Conservation (phyloP, 202 grass and related monocot species). For the Cymbopogon flexuosus region DNA sequence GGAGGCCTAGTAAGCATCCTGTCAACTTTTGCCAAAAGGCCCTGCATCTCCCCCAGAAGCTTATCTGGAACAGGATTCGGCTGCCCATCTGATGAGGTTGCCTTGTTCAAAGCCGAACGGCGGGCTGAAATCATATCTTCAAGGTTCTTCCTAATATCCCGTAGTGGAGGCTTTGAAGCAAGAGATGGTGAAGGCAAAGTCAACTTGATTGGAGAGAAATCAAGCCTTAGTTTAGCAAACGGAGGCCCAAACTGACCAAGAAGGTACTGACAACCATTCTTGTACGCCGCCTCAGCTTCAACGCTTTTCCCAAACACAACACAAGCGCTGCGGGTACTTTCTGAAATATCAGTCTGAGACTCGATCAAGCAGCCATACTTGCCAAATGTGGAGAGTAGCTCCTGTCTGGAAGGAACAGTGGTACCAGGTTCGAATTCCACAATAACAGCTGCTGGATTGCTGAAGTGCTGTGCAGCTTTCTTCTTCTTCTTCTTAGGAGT, state of each 20-base stretch:
- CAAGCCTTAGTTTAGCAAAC: conserved; percentile 44
- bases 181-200: conserved; percentile 25
- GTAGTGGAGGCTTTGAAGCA: conserved; percentile 43
- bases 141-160: conserved; percentile 70
- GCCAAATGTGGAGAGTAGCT: conserved; percentile 56
- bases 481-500: conserved; percentile 44
- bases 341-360: conserved; percentile 43
- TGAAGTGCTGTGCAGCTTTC: not conserved
- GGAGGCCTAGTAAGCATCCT: conserved; percentile 38
- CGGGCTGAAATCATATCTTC: conserved; percentile 76
- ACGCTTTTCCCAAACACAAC: conserved; percentile 72
- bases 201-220: conserved; percentile 51
- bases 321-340: conserved; percentile 39
- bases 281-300: conserved; percentile 64
- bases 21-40: conserved; percentile 65
- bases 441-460: conserved; percentile 59
- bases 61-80: conserved; percentile 18
- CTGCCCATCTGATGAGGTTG: conserved; percentile 15
- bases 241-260: conserved; percentile 63
- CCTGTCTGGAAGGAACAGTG: conserved; percentile 55
- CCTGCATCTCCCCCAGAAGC: conserved; percentile 68
- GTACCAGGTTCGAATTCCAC: conserved; percentile 47
- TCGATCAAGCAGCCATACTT: conserved; percentile 72
- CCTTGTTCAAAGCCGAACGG: conserved; percentile 30
- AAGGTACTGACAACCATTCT: conserved; percentile 24